These are phyloP conservation scores for Chrysoporthe deuterocubensis DNA, from an alignment of 2,329 filamentous ascomycete genomes.

Conservation along the genomic window DNA sequence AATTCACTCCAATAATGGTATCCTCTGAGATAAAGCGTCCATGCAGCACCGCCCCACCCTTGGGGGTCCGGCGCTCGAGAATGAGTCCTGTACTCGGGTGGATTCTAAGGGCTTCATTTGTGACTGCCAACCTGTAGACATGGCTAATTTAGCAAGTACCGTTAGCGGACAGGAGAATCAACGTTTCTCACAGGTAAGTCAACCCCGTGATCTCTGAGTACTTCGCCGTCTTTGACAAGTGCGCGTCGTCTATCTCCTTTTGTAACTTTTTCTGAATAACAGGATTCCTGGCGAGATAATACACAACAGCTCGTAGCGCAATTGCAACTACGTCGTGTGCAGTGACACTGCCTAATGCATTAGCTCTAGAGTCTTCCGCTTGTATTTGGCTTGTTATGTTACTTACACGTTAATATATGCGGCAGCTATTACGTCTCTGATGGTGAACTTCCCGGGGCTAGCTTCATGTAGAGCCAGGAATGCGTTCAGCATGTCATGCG, in stretches of 20 bases:
- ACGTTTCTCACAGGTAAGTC: no score
- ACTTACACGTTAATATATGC: conserved; percentile 9
- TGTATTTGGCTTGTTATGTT: not conserved
- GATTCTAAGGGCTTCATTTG: conserved; percentile 66
- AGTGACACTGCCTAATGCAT: not conserved
- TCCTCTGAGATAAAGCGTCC: not conserved
- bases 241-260: not conserved
- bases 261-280: not conserved
- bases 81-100: conserved; percentile 63
- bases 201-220: no score
- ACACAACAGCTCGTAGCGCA: not conserved
- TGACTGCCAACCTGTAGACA: conserved; percentile 45
- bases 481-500: not conserved
- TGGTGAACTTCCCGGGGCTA: not conserved
- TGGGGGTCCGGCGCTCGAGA: conserved; percentile 62
- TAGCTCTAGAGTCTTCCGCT: not conserved
- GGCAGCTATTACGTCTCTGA: conserved; percentile 5
- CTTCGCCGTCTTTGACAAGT: no score
- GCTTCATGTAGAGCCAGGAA: not conserved
- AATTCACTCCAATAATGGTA: conserved; percentile 60
- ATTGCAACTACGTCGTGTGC: conserved; percentile 7
- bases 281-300: conserved; percentile 3
- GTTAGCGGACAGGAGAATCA: no score
- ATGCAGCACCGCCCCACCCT: conserved; percentile 55
- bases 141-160: not conserved